Evolutionary conservation across 306 rosid genomes (phyloP).

Genomic region (Pachyrhizus erosus): DNA sequence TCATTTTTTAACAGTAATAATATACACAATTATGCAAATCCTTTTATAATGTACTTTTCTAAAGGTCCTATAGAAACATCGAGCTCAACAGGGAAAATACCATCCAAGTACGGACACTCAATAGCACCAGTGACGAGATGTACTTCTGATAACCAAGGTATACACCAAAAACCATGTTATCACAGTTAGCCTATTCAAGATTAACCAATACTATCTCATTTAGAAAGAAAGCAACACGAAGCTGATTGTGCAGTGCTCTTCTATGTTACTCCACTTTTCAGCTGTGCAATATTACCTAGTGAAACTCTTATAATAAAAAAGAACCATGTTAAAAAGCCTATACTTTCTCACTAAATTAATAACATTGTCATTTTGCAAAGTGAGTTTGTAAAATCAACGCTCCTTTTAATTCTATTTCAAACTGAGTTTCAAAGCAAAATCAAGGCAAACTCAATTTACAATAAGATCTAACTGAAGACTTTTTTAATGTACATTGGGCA

Average conservation of each 20-base stretch:
- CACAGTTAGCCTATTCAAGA: background rate
- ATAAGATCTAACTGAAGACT: no score
- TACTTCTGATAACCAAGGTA: background rate
- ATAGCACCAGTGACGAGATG: background rate
- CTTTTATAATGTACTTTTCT: conserved; percentile 10
- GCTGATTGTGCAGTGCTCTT: background rate
- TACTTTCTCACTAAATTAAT: no score
- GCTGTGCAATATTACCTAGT: background rate
- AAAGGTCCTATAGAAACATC: background rate
- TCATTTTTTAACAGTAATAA: background rate
- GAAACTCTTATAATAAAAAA: no score
- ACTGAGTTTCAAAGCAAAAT: no score
- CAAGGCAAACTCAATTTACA: no score
- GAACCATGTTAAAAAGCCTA: no score
- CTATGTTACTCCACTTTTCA: background rate
- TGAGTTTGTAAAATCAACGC: no score
- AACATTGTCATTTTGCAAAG: no score
- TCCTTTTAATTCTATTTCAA: no score
- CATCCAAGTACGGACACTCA: background rate
- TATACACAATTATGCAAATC: background rate
- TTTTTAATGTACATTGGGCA: no score
- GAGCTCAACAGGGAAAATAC: background rate
- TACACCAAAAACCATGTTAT: conserved; percentile 11
- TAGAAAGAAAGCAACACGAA: background rate
- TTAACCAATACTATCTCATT: background rate